Evolutionary conservation across 805 yeast species (phyloP).

Genomic region (baker's yeast (Saccharomyces cerevisiae)): DNA sequence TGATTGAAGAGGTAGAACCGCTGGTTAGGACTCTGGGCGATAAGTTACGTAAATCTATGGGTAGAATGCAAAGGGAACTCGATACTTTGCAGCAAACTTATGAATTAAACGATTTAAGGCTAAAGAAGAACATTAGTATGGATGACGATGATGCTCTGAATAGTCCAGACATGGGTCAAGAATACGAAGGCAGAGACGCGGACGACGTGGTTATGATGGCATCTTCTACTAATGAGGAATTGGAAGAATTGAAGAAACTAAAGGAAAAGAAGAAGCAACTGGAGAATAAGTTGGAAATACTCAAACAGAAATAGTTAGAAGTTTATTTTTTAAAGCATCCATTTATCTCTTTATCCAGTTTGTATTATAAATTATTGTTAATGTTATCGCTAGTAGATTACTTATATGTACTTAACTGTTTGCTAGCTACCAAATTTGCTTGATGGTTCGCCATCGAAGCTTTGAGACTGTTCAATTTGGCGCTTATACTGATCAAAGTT

Average conservation of each 20-base stretch:
- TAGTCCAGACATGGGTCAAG: conserved; percentile 1
- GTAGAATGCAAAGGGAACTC: conserved; percentile 22
- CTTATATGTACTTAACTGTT: not conserved
- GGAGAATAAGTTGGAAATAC: conserved; percentile 7
- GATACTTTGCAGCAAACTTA: conserved; percentile 24
- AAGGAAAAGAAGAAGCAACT: conserved; percentile 18
- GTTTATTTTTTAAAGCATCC: not conserved
- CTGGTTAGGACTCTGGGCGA: conserved; percentile 20
- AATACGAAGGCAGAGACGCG: conserved; percentile 5
- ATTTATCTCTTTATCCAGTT: not conserved
- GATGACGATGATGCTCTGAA: conserved; percentile 4
- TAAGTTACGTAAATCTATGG: conserved; percentile 21
- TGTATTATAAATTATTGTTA: not conserved
- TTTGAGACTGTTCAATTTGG: conserved; percentile 42
- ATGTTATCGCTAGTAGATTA: not conserved
- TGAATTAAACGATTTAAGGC: conserved; percentile 22
- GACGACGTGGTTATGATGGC: conserved; percentile 27
- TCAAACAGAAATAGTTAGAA: not conserved
- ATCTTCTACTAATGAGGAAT: conserved; percentile 27
- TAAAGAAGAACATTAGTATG: conserved; percentile 12
- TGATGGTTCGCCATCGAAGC: not conserved
- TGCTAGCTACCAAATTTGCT: not conserved
- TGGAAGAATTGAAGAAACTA: conserved; percentile 21
- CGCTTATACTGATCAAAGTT: conserved; percentile 48
- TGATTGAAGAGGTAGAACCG: conserved; percentile 29